Conservation (phyloP, 495 filamentous ascomycete species). For the Talaromyces trachyspermus region DNA sequence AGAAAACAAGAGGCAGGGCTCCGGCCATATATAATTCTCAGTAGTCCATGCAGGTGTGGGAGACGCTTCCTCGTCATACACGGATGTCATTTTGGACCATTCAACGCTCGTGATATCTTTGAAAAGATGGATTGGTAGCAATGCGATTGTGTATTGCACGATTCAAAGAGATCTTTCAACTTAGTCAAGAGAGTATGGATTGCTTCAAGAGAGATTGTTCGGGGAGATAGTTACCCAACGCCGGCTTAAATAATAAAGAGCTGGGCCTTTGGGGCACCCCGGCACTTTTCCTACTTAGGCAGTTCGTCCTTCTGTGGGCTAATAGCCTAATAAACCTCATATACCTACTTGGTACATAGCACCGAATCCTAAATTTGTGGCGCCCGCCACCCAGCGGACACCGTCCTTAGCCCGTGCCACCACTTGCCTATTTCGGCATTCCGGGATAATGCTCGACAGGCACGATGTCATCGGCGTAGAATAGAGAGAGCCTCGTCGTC, state of each 20-base stretch:
- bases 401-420: neutral
- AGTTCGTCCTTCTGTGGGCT: too few relatives aligned
- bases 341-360: neutral
- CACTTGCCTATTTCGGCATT: slow-evolving; percentile 1
- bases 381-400: neutral
- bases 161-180: neutral
- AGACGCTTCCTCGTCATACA: neutral
- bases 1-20: neutral
- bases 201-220: too few relatives aligned
- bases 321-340: too few relatives aligned
- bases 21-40: slow-evolving; percentile 1
- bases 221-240: too few relatives aligned
- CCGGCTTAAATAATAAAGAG: too few relatives aligned
- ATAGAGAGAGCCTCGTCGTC: too few relatives aligned
- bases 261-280: too few relatives aligned
- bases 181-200: neutral
- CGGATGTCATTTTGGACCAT: neutral
- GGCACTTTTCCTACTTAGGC: too few relatives aligned
- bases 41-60: neutral
- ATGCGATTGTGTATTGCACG: neutral
- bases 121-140: neutral
- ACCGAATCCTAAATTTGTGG: neutral
- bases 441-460: too few relatives aligned
- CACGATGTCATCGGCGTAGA: too few relatives aligned
- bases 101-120: neutral